These are phyloP conservation scores for Coemansia sp. DNA, from an alignment of 192 early-diverging fungal species.

Conservation along the genomic window DNA sequence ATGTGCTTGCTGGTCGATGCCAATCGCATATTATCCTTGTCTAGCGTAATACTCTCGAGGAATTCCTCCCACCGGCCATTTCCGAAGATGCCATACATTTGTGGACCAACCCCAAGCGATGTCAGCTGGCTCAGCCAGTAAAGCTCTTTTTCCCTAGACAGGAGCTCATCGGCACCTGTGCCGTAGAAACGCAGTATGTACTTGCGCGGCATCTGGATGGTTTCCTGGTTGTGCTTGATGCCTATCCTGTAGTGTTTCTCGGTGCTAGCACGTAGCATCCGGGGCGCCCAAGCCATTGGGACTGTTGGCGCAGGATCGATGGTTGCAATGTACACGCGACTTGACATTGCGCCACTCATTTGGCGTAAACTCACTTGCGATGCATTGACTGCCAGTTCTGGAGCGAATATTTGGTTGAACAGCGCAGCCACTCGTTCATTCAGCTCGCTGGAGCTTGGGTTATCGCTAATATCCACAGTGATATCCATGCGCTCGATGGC, in stretches of 20 bases:
- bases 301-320: conserved; percentile 26
- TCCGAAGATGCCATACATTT: conserved; percentile 70
- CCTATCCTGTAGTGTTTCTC: neutral
- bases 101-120: conserved; percentile 68
- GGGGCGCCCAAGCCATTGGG: conserved; percentile 9
- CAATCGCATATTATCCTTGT: too few species aligned
- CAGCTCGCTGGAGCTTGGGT: conserved; percentile 19
- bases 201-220: conserved; percentile 29
- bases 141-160: conserved; percentile 77
- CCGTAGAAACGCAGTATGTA: conserved; percentile 78
- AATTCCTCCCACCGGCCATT: conserved; percentile 89
- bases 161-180: conserved; percentile 70
- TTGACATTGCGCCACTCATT: conserved; percentile 73
- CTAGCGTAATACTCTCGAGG: conserved; percentile 73
- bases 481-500: conserved; percentile 26
- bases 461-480: conserved; percentile 35
- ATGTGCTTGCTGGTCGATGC: conserved; percentile 65
- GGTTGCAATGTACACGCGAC: conserved; percentile 55
- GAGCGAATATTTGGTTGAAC: conserved; percentile 41
- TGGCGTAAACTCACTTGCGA: conserved; percentile 43
- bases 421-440: conserved; percentile 22
- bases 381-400: conserved; percentile 6
- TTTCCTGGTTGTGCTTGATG: neutral
- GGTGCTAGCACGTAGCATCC: neutral
- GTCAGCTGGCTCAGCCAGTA: conserved; percentile 74